Evolutionary conservation across 306 rosid species (phyloP).

Genomic region (Glycine soja): DNA sequence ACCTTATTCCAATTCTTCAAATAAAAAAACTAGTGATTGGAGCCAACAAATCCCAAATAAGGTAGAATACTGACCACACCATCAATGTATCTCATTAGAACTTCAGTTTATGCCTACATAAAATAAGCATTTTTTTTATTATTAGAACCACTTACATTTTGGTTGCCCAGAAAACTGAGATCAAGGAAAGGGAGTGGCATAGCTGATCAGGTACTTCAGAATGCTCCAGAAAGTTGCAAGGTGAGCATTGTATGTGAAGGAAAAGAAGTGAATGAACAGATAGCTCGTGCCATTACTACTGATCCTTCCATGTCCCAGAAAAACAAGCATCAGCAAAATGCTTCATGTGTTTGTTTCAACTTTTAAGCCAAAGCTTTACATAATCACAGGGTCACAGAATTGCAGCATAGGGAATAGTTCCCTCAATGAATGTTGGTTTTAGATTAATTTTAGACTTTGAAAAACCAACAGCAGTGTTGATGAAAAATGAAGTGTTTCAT

Average conservation of each 20-base stretch:
- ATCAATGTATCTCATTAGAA: background rate
- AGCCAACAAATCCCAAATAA: constrained; percentile 63
- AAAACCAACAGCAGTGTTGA: background rate
- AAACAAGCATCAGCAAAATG: constrained; percentile 44
- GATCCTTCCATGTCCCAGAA: constrained; percentile 48
- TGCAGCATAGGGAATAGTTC: constrained; percentile 23
- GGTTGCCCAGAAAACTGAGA: constrained; percentile 63
- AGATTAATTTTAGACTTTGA: too few species aligned
- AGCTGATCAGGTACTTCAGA: constrained; percentile 67
- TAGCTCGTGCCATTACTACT: constrained; percentile 46
- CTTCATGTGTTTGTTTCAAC: constrained; percentile 71
- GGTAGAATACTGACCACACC: constrained; percentile 52
- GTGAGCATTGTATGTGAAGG: constrained; percentile 77
- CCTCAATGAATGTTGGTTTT: constrained; percentile 28
- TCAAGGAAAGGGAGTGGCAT: constrained; percentile 69
- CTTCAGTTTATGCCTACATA: background rate
- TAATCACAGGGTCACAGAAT: background rate
- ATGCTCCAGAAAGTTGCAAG: constrained; percentile 67
- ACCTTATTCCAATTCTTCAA: constrained; percentile 72
- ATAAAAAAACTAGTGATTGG: constrained; percentile 71
- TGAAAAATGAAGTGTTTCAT: constrained; percentile 23
- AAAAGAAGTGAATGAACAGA: constrained; percentile 54
- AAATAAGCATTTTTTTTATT: background rate
- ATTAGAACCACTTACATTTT: constrained; percentile 14
- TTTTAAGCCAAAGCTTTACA: constrained; percentile 54